A percentile compares a stretch with the other conserved stretches of the same genome.
Evolutionary conservation across 2,329 filamentous ascomycete genomes (phyloP).

Genomic region (Beauveria pseudobassiana): DNA sequence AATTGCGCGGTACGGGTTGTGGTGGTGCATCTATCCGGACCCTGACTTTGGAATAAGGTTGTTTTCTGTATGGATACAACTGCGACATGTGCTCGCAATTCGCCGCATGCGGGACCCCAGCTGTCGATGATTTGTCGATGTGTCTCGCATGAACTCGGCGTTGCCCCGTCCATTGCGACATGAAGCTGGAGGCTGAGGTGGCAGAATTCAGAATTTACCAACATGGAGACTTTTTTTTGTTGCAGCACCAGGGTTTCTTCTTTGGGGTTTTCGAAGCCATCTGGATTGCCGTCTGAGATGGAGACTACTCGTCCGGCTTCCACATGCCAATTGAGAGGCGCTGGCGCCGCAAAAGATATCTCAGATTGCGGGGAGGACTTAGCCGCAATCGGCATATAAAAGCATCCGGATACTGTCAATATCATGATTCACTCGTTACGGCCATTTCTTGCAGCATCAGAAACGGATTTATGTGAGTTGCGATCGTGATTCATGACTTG

Average conservation of each 20-base stretch:
- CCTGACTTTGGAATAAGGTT: not conserved
- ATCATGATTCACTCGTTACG: not conserved
- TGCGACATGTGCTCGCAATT: not conserved
- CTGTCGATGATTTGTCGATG: not conserved
- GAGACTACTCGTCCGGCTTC: not conserved
- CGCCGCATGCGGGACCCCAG: not conserved
- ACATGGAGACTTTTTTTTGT: not conserved
- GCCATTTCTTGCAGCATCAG: not conserved
- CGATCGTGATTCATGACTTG: not conserved
- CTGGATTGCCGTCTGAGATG: not conserved
- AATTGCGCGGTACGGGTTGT: not conserved
- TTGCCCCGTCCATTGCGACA: not conserved
- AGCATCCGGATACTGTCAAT: not conserved
- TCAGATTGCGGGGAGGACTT: slow-evolving; percentile 1
- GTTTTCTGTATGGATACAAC: not conserved
- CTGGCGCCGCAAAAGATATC: not conserved
- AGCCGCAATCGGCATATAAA: not conserved
- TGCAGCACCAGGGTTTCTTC: not conserved
- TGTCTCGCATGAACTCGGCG: not conserved
- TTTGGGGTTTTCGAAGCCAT: not conserved
- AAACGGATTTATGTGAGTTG: too few relatives aligned
- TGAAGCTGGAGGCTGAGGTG: not conserved
- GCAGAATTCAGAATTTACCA: not conserved
- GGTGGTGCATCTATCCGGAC: not conserved
- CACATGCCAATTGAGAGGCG: not conserved